Conservation (phyloP, 257 asterid species). For the Lantana camara region DNA sequence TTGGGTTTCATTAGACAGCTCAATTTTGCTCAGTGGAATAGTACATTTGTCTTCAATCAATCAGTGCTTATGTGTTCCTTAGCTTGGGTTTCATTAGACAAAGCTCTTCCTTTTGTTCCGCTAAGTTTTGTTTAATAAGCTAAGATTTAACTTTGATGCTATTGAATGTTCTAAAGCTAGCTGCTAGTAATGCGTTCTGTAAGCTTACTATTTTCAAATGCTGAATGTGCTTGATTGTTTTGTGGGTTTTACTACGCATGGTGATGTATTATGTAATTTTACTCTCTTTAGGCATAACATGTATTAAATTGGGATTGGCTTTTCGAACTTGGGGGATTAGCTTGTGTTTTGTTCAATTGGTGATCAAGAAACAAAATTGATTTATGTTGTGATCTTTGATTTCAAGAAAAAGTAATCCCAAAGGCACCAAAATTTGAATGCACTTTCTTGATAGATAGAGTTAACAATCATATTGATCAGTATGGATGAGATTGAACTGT, state of each 20-base stretch:
- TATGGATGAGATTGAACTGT: neutral
- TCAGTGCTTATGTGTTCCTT: too few species aligned
- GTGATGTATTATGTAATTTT: constrained; percentile 4
- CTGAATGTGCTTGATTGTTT: neutral
- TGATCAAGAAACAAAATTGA: neutral
- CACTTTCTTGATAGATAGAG: neutral
- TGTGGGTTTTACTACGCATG: neutral
- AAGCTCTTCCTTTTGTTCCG: too few species aligned
- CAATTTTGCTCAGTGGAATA: constrained; percentile 6
- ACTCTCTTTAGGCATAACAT: neutral
- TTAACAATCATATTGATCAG: neutral
- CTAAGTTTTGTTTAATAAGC: too few species aligned
- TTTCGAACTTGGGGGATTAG: neutral
- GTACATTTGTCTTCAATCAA: neutral
- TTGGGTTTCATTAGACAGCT: constrained; percentile 20
- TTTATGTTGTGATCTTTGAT: neutral
- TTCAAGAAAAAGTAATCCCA: neutral
- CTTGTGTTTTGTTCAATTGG: constrained; percentile 11
- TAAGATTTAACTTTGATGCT: neutral
- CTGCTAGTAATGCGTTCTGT: too few species aligned
- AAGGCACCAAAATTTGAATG: neutral
- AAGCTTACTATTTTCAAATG: neutral
- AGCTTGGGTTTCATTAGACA: too few species aligned
- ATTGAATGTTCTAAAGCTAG: too few species aligned
- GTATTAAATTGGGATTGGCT: constrained; percentile 6